Base-by-base conservation (phyloP, 441 rosid species). In the Brassica balearica region DNA sequence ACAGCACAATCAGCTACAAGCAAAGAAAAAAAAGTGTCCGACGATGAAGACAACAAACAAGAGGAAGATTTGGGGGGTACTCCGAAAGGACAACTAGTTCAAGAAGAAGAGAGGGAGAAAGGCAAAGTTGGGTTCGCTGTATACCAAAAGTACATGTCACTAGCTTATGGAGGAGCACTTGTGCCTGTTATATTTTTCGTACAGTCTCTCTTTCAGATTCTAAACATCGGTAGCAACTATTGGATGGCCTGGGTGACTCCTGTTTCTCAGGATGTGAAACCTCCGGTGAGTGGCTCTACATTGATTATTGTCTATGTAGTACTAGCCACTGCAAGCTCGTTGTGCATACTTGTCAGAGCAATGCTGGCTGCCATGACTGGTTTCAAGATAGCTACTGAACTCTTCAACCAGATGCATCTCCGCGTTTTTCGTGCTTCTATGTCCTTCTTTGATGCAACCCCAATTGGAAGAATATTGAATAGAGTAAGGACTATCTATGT, bases 161-260 rank as follows among this genome's bases (percentile, higher is more conserved):
- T 88, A n/a, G 97, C 97, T 60, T 95, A 90, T 80, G 94, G 97
- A 59, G 99, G 98, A 68, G 90, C 89, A 71, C 85, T 90, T 46
- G 92, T 90, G 71, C 99, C 99, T 59, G 63, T 91, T 41, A 87
- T 91, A 71, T 62, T 95, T 48, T 68, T 91, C 61, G 89, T 84
- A 3, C 94, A 92, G 64, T 71, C 84, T 85, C 74, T 90, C 51
- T 90, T 90, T 82, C 94, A 86, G 87, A 2, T 84, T 58, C 92
- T 95, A 71, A 93, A 92, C 80, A 95, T 95, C 8, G 90, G 91
- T 17, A 90, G 97, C 91, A 91, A 90, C 79, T 93, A 93, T 64
- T 95, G 98, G 99, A 90, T 95, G 94, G 91, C 99, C 2, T 92
- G 92, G 97, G 97, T 88, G 58, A 87, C 91, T 84, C 95, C 97